Conservation (phyloP, 2,329 filamentous ascomycete genomes). For the Leptodontidium sp. region DNA sequence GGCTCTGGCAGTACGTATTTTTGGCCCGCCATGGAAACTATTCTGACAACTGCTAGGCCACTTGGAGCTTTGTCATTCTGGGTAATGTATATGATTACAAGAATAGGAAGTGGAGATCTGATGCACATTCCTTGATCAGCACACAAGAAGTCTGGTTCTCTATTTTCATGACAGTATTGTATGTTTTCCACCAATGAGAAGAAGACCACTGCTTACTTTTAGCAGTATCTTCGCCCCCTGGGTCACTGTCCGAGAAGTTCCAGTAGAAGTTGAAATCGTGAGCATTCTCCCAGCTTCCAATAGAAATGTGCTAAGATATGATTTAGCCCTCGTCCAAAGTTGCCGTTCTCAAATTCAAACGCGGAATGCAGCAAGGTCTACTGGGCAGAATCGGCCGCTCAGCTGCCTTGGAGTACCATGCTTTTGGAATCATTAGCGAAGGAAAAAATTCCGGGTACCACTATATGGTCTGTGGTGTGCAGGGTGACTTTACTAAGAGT, state of each 20-base stretch:
- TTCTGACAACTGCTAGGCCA: constrained; percentile 43
- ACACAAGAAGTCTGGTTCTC: constrained; percentile 52
- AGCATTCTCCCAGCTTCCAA: constrained; percentile 26
- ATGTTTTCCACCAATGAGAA: constrained; percentile 25
- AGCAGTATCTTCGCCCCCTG: constrained; percentile 51
- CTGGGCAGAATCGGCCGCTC: constrained; percentile 52
- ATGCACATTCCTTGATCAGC: constrained; percentile 48
- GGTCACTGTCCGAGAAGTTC: constrained; percentile 51
- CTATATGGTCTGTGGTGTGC: constrained; percentile 54
- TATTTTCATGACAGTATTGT: constrained; percentile 53
- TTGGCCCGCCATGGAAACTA: background rate
- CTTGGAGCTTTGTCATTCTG: constrained; percentile 51
- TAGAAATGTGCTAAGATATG: constrained; percentile 32
- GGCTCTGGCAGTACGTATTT: constrained; percentile 48
- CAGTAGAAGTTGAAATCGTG: constrained; percentile 52
- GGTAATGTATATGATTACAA: constrained; percentile 51
- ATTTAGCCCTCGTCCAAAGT: constrained; percentile 51
- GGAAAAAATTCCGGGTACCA: constrained; percentile 48
- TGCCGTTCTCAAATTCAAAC: constrained; percentile 50
- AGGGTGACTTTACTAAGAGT: constrained; percentile 52
- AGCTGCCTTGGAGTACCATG: constrained; percentile 54
- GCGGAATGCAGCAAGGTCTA: constrained; percentile 54
- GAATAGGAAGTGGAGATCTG: constrained; percentile 46
- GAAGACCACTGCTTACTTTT: constrained; percentile 31
- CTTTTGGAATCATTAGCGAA: constrained; percentile 54